Evolutionary conservation across 148 eudicot species (phyloP).

Genomic region (Chenopodium album): DNA sequence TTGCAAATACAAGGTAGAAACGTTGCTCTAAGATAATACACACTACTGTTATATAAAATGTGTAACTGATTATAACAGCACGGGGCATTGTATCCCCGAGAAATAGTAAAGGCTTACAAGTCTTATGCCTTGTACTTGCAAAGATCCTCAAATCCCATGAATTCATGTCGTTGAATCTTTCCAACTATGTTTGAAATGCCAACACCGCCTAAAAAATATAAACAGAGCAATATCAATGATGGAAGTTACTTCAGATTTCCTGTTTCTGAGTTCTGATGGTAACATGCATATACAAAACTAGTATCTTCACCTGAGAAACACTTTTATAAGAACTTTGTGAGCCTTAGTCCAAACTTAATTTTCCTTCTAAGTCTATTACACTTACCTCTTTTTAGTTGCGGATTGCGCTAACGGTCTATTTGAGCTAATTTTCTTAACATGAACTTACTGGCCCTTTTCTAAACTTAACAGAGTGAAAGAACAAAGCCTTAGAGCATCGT

Average conservation of each 20-base stretch:
- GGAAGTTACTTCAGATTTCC: neutral
- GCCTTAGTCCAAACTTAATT: neutral
- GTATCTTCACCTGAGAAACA: neutral
- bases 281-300: constrained; percentile 31
- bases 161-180: constrained; percentile 63
- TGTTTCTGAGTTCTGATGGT: neutral
- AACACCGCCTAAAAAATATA: constrained; percentile 58
- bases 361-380: neutral
- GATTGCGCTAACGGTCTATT: neutral
- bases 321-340: neutral
- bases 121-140: constrained; percentile 56
- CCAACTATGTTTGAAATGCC: constrained; percentile 78
- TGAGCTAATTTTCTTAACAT: neutral
- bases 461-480: neutral
- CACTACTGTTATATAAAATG: neutral
- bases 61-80: neutral
- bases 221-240: neutral
- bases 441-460: neutral
- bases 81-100: neutral
- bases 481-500: neutral
- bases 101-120: neutral
- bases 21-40: neutral
- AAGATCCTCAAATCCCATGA: constrained; percentile 90
- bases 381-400: neutral
- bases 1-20: neutral